Percentiles rank a stretch among this genome's conserved stretches.
Evolutionary conservation across 768 basidiomycete species (phyloP).

Genomic region (Lactarius pseudohatsudake): DNA sequence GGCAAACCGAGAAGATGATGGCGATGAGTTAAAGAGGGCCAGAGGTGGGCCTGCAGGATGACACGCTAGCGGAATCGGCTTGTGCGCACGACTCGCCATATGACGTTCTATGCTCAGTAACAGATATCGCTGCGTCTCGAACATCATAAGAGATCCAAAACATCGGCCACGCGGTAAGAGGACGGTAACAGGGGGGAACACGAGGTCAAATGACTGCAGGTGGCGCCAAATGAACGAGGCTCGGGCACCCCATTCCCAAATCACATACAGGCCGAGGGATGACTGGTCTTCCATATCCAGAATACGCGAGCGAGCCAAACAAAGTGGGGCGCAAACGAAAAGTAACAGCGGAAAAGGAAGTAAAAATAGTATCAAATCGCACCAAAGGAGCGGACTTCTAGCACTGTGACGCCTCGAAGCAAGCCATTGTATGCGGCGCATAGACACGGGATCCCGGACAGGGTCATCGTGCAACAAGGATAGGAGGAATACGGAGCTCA

Average conservation of each 20-base stretch:
- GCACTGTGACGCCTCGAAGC: neutral
- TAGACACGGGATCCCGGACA: neutral
- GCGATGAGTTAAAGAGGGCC: neutral
- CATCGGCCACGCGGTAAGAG: slow-evolving; percentile 20
- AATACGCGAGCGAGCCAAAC: neutral
- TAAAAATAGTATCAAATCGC: slow-evolving; percentile 1
- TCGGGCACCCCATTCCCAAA: neutral
- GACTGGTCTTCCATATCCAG: neutral
- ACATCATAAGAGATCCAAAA: slow-evolving; percentile 20
- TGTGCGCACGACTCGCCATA: slow-evolving; percentile 6
- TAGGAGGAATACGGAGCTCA: neutral
- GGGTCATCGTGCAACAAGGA: slow-evolving; percentile 2
- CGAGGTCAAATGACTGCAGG: slow-evolving; percentile 22
- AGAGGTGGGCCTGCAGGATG: slow-evolving; percentile 10
- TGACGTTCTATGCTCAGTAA: slow-evolving; percentile 19
- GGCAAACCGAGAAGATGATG: slow-evolving; percentile 1
- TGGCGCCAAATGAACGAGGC: slow-evolving; percentile 13
- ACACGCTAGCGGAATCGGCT: slow-evolving; percentile 4
- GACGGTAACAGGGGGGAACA: slow-evolving; percentile 8
- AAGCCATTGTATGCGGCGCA: neutral
- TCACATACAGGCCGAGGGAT: neutral
- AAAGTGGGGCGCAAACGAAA: neutral
- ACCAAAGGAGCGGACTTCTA: neutral
- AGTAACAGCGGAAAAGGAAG: slow-evolving; percentile 3
- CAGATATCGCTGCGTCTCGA: slow-evolving; percentile 18